Evolutionary conservation across 2,329 filamentous ascomycete species (phyloP).

Genomic region (Penicillium rolfsii): DNA sequence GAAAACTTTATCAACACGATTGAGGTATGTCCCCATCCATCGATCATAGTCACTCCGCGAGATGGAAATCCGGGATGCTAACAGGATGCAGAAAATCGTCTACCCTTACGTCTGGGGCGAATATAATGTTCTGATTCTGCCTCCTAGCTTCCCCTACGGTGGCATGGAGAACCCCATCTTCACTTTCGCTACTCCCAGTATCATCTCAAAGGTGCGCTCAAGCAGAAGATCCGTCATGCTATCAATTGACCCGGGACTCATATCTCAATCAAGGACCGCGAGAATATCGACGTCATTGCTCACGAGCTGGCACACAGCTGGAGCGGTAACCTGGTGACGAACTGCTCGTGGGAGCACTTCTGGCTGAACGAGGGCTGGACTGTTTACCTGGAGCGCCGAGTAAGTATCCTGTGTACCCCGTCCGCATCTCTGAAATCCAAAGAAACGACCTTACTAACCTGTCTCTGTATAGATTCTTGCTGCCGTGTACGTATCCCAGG

Average conservation of each 20-base stretch:
- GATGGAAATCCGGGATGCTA: not conserved
- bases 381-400: slow-evolving; percentile 84
- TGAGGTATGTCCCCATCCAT: slow-evolving; percentile 60
- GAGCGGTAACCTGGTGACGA: slow-evolving; percentile 76
- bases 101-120: slow-evolving; percentile 93
- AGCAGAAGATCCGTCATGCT: not conserved
- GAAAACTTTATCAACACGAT: slow-evolving; percentile 89
- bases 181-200: slow-evolving; percentile 92
- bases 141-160: slow-evolving; percentile 87
- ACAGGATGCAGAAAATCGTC: slow-evolving; percentile 58
- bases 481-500: slow-evolving; percentile 38
- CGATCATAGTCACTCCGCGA: not conserved
- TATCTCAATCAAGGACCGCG: slow-evolving; percentile 60
- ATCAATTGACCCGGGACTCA: slow-evolving; percentile 3
- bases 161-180: slow-evolving; percentile 87
- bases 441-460: not conserved
- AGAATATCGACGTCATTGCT: slow-evolving; percentile 95
- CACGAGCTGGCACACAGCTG: slow-evolving; percentile 78
- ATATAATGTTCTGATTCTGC: slow-evolving; percentile 90
- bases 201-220: slow-evolving; percentile 71
- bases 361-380: slow-evolving; percentile 84
- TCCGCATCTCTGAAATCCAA: not conserved
- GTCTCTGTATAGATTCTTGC: slow-evolving; percentile 41
- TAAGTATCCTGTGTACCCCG: slow-evolving; percentile 24
- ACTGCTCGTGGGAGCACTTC: slow-evolving; percentile 58